These are phyloP conservation scores for Neocallimastix lanati DNA, from an alignment of 192 early-diverging fungal species.

Conservation along the genomic window DNA sequence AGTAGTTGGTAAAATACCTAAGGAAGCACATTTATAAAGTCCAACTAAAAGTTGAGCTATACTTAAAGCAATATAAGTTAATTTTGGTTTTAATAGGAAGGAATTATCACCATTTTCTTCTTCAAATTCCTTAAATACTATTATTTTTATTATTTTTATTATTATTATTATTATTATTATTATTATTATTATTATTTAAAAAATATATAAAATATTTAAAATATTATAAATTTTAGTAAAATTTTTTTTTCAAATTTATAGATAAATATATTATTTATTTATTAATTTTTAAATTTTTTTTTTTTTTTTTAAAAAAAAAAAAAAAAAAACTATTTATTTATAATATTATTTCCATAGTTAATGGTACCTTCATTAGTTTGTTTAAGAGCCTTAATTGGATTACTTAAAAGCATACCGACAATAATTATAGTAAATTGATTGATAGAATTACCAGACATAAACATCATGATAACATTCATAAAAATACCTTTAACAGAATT, in stretches of 20 bases:
- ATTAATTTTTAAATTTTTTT: too few species aligned
- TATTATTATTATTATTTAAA: too few species aligned
- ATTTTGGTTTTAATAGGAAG: slow-evolving; percentile 50
- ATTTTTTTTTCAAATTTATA: too few species aligned
- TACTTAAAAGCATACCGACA: slow-evolving; percentile 86
- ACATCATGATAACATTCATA: slow-evolving; percentile 79
- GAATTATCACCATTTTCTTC: slow-evolving; percentile 13
- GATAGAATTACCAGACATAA: slow-evolving; percentile 91
- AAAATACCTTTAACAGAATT: not conserved
- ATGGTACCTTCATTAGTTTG: slow-evolving; percentile 37
- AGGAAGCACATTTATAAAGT: slow-evolving; percentile 73
- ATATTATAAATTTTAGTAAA: too few species aligned
- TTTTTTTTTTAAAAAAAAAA: too few species aligned
- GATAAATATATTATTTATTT: too few species aligned
- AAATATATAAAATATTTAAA: too few species aligned
- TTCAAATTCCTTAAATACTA: slow-evolving; percentile 56
- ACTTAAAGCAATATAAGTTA: slow-evolving; percentile 67
- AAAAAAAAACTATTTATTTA: too few species aligned
- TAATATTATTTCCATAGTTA: too few species aligned
- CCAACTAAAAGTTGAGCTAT: slow-evolving; percentile 61
- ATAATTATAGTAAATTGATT: slow-evolving; percentile 93
- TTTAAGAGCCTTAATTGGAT: slow-evolving; percentile 60
- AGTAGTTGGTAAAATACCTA: slow-evolving; percentile 90
- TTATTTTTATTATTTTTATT: too few species aligned
- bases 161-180: too few species aligned